Conservation (phyloP, 2,329 filamentous ascomycete species). For the Diaporthe sp. region DNA sequence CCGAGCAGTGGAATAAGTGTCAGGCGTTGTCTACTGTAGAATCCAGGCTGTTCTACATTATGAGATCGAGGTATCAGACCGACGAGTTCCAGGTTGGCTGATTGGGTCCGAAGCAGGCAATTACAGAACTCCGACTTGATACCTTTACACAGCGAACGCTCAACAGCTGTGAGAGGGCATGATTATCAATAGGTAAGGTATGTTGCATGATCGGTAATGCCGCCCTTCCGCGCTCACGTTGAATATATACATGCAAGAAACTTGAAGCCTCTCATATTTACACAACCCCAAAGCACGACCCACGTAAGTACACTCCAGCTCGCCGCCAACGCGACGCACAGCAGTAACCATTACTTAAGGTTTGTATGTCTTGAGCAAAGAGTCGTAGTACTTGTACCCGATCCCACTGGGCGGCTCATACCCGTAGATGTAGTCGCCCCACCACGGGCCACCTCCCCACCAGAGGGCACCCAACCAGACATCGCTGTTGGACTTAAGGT, state of each 20-base stretch:
- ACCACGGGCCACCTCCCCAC: conserved; percentile 71
- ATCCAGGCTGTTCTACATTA: no score
- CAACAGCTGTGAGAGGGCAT: no score
- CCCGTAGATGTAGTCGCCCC: conserved; percentile 56
- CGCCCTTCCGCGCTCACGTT: neutral
- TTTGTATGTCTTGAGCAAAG: conserved; percentile 34
- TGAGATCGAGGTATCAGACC: neutral
- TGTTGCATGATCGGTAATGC: neutral
- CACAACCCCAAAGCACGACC: neutral
- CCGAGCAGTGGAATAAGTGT: neutral
- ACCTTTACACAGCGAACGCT: neutral
- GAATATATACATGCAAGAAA: conserved; percentile 20
- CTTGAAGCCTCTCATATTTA: conserved; percentile 10
- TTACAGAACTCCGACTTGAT: neutral
- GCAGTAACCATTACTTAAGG: conserved; percentile 13
- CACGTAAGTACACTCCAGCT: neutral
- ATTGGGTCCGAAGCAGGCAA: neutral
- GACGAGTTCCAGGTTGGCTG: neutral
- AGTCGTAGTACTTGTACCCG: conserved; percentile 49
- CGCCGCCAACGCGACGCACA: neutral
- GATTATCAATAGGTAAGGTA: neutral
- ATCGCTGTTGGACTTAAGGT: conserved; percentile 63
- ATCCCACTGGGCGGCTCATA: conserved; percentile 58
- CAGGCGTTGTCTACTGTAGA: neutral
- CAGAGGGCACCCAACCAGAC: conserved; percentile 67